A percentile compares a stretch with the other conserved stretches of the same genome.
These are phyloP conservation scores for Flaveria brownii DNA, from an alignment of 129 eudicot genomes.

Conservation along the genomic window DNA sequence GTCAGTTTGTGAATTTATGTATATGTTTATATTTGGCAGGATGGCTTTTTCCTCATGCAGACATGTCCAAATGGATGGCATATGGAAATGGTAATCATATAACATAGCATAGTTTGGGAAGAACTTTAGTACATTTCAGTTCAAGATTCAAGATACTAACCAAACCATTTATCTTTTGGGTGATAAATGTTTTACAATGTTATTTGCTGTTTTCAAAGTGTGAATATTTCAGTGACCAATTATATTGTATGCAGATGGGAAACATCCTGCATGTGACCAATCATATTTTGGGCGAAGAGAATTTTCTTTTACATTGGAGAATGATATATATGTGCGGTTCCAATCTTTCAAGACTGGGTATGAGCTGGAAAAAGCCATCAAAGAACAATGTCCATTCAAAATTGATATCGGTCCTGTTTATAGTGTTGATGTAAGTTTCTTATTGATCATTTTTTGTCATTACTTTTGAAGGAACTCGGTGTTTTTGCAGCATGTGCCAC, in stretches of 20 bases:
- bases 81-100: constrained; percentile 76
- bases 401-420: constrained; percentile 91
- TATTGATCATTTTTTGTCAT: background rate
- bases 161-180: background rate
- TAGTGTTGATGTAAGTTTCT: constrained; percentile 64
- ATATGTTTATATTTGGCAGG: constrained; percentile 48
- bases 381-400: constrained; percentile 80
- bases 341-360: constrained; percentile 63
- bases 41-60: constrained; percentile 81
- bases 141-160: constrained; percentile 5
- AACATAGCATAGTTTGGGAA: background rate
- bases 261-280: constrained; percentile 86
- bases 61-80: constrained; percentile 92
- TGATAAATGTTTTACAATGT: background rate
- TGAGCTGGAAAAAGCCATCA: constrained; percentile 74
- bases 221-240: background rate
- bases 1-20: constrained; percentile 15
- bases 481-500: background rate
- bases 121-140: background rate
- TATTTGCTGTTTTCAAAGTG: background rate
- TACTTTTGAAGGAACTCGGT: constrained; percentile 7
- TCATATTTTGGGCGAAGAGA: constrained; percentile 86
- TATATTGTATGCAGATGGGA: constrained; percentile 60
- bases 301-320: constrained; percentile 73
- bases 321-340: constrained; percentile 77